A percentile compares a stretch with the other conserved stretches of the same genome.
phyloP scores from a whole-genome alignment of 495 filamentous ascomycete species.

The Articulospora tetracladia region DNA sequence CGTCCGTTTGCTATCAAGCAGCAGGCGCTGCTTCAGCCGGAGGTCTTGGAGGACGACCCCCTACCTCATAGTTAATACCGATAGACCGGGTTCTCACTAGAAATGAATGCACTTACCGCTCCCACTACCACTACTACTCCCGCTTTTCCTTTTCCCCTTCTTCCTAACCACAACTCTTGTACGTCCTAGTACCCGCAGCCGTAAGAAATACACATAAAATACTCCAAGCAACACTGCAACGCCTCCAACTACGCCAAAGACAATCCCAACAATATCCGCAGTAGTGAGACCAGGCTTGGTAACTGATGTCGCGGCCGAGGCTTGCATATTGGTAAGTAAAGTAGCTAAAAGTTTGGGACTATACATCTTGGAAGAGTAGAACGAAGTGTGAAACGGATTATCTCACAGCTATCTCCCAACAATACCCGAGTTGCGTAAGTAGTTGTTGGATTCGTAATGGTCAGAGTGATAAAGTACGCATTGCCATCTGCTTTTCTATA shows the following conservation, averaged over 20 bases:
- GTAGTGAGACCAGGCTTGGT: neutral
- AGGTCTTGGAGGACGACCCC: too few relatives aligned
- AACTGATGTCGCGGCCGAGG: neutral
- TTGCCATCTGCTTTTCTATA: neutral
- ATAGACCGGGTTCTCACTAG: neutral
- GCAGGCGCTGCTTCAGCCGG: neutral
- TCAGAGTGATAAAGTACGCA: neutral
- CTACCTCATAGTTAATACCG: neutral
- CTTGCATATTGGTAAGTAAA: too few relatives aligned
- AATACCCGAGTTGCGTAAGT: neutral
- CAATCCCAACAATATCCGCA: neutral
- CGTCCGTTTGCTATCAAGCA: too few relatives aligned
- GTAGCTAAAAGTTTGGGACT: too few relatives aligned
- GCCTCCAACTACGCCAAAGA: neutral
- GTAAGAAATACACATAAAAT: neutral
- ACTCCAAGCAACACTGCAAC: neutral
- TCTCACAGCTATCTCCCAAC: neutral
- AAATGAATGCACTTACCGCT: neutral
- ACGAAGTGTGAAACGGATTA: too few relatives aligned
- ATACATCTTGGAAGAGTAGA: too few relatives aligned
- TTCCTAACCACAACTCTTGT: neutral
- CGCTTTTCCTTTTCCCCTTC: neutral
- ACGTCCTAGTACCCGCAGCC: neutral
- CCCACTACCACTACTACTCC: neutral
- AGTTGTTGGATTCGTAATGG: neutral